Evolutionary conservation across 2,329 filamentous ascomycete genomes (phyloP), one percentile per base, ranked within the genome.

Genomic region (Nothomitra cinnamomea): DNA sequence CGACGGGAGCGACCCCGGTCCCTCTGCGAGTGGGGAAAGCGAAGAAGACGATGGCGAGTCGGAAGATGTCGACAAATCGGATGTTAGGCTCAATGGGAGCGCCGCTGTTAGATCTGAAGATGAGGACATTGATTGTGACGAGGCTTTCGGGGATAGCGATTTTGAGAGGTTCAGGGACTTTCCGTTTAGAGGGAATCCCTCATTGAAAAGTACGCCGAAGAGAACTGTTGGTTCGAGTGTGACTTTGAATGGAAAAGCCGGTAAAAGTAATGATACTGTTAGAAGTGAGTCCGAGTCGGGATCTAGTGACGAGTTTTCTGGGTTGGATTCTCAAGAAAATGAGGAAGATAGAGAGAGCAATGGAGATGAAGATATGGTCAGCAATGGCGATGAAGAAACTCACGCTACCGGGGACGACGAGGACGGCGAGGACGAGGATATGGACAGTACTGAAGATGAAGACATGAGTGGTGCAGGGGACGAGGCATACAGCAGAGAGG

Each of bases 1-100:
- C 17, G 55, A 56, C 7, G 73, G 77, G 50, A 82, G 78, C 61
- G 78, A 82, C 54, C 68, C 76, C 36, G 47, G 56, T 35, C 66
- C 65, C 6, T 24, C 25, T 24, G 19, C 6, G 17, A 50, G 32
- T 51, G 43, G 60, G 1, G 65, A 66, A 35, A 49, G 22, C 15
- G 24, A 17, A 15, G 24, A 6, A 5, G 45, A 35, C 28, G 28
- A 32, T 10, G 10, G 28, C n/a, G 45, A 24, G 45, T 19, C 25
- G 12, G 45, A 49, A 4, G 24, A 49, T 10, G 28, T 49, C 22
- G 45, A 49, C 15, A 15, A 19, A 1, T 24, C 19, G 24, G 24
- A 48, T 32, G 10, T 32, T 10, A 4, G 5, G 19, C 65, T 66
- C 4, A 62, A 65, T 1, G 60, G 58, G 1, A 56, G 63, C n/a